Evolutionary conservation across 371 early-diverging fungal genomes (phyloP).

Genomic region (Apophysomyces ossiformis): DNA sequence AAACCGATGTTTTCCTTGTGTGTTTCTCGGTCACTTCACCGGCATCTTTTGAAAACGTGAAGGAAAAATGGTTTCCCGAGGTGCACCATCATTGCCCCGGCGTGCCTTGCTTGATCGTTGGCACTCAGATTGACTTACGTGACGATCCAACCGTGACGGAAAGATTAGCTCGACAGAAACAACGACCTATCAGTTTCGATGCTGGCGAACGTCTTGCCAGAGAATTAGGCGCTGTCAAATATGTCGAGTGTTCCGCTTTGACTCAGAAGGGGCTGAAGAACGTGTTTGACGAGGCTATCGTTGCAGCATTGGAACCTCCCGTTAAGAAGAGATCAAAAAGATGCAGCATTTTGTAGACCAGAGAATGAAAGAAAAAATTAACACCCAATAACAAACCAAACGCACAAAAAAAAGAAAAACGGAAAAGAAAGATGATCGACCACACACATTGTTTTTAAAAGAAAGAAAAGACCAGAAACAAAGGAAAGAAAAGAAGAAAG

Average conservation of each 20-base stretch:
- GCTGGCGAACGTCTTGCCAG: constrained; percentile 86
- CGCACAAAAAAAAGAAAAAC: too few species aligned
- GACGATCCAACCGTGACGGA: constrained; percentile 85
- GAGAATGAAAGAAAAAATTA: constrained; percentile 1
- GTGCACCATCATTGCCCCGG: constrained; percentile 98
- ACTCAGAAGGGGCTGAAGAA: constrained; percentile 97
- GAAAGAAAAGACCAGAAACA: too few species aligned
- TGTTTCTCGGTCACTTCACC: constrained; percentile 97
- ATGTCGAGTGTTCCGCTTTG: constrained; percentile 97
- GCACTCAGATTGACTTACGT: constrained; percentile 95
- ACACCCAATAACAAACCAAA: too few species aligned
- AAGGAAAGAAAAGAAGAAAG: too few species aligned
- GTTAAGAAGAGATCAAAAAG: constrained; percentile 76
- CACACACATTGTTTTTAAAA: too few species aligned
- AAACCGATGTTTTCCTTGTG: constrained; percentile 93
- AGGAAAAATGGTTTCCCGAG: constrained; percentile 90
- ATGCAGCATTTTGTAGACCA: constrained; percentile 72
- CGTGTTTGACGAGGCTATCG: constrained; percentile 98
- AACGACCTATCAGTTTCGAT: constrained; percentile 82
- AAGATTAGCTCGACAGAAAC: constrained; percentile 82
- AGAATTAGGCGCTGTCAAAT: constrained; percentile 94
- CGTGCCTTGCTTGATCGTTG: constrained; percentile 95
- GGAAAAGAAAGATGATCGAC: too few species aligned
- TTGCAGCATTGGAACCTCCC: constrained; percentile 97
- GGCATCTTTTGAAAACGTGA: constrained; percentile 92